Conservation (phyloP, 148 eudicot genomes). For the Rhododendron ferrugineum region DNA sequence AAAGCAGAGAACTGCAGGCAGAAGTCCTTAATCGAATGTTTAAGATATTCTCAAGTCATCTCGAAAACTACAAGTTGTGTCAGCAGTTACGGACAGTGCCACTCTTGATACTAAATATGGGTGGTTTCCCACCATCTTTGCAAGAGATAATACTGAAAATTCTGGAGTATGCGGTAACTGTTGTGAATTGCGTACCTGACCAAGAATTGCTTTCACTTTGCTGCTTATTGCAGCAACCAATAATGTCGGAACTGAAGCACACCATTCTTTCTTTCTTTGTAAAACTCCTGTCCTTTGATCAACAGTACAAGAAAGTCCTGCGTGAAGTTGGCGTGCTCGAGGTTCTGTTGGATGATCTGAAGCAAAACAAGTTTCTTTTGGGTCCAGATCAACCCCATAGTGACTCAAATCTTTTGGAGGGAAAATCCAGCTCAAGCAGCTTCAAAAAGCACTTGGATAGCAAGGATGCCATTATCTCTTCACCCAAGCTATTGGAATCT, state of each 20-base stretch:
- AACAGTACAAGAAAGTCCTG: conserved; percentile 85
- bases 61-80: conserved; percentile 87
- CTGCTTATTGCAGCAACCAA: conserved; percentile 92
- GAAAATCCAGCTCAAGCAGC: conserved; percentile 57
- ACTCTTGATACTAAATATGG: conserved; percentile 90
- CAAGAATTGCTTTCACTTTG: conserved; percentile 97
- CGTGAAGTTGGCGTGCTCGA: conserved; percentile 99
- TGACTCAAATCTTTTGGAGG: conserved; percentile 40
- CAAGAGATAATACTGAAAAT: conserved; percentile 93
- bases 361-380: conserved; percentile 70
- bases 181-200: conserved; percentile 94
- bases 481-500: conserved; percentile 83
- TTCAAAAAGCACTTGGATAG: conserved; percentile 79
- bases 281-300: conserved; percentile 88
- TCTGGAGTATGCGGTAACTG: conserved; percentile 99
- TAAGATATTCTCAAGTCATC: conserved; percentile 91
- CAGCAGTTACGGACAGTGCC: conserved; percentile 97
- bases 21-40: conserved; percentile 97
- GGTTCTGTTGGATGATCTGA: conserved; percentile 91
- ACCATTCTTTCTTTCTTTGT: conserved; percentile 89
- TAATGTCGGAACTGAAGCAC: conserved; percentile 58
- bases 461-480: conserved; percentile 82
- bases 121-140: conserved; percentile 72
- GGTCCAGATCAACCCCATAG: conserved; percentile 54
- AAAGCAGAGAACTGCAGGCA: conserved; percentile 79